Base-by-base conservation (phyloP, 768 basidiomycete species). In the Dentipellis fragilis region DNA sequence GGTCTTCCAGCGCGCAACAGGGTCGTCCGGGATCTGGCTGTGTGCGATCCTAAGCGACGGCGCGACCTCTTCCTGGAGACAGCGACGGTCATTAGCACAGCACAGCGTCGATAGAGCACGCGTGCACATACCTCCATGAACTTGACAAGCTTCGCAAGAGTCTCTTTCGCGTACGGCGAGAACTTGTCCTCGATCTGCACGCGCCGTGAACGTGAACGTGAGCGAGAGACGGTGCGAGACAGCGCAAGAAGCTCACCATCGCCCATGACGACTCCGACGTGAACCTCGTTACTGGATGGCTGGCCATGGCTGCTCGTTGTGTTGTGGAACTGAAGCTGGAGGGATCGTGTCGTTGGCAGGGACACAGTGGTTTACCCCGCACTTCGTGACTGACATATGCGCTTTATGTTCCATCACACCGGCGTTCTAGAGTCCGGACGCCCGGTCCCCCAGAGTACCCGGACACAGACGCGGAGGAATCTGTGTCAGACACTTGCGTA, bases 201-300 rank as follows among this genome's bases (percentile, higher is more conserved):
- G 37, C 42, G 56, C 2, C 39, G 55, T 64, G 17, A 64, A 57
- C 39, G 55, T 64, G 17, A 64, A 57, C 4, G 23, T 29, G 29
- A 29, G 29, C 29, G 3, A 29, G 29, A 29, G 6, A 29, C 29
- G 3, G 29, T 29, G 29, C 29, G 29, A 29, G 29, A 29, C 29
- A n/a, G 37, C 8, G 10, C 12, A 35, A 19, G 11, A 38, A n/a
- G 35, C 36, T 34, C 58, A 92, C 91, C 77, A 94, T 79, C 48
- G 87, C 84, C 91, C 91, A 94, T 62, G 90, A 88, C 35, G 88
- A 81, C 63, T 86, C 78, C 1, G 89, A 91, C 22, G 88, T 93
- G 63, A 87, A 81, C 55, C 85, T 80, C 58, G 82, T 75, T 54
- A 92, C 74, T 45, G 89, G 87, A 65, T 92, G 91, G 52, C 74